phyloP scores from a whole-genome alignment of 2,329 filamentous ascomycete genomes.

The Coleophoma crateriformis region DNA sequence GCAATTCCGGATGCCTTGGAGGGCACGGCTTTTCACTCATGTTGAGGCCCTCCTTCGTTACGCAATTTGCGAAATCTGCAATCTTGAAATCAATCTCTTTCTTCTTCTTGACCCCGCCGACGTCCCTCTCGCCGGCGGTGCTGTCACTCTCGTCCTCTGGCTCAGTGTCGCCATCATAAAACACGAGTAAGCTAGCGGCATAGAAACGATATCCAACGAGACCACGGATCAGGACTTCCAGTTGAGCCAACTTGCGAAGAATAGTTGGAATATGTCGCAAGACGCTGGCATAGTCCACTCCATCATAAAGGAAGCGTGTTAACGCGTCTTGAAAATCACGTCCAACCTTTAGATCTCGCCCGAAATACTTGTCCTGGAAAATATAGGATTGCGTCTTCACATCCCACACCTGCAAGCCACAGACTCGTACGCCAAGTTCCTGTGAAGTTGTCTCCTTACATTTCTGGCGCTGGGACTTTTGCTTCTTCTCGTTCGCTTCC shows the following conservation, averaged over 20 bases:
- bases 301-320: slow-evolving; percentile 86
- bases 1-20: slow-evolving; percentile 70
- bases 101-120: slow-evolving; percentile 11
- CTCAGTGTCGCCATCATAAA: slow-evolving; percentile 82
- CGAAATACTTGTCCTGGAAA: slow-evolving; percentile 99
- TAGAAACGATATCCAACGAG: slow-evolving; percentile 90
- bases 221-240: slow-evolving; percentile 77
- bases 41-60: slow-evolving; percentile 75
- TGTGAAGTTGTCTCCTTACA: slow-evolving; percentile 88
- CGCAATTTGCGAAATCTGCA: slow-evolving; percentile 96
- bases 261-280: slow-evolving; percentile 83
- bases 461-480: slow-evolving; percentile 86
- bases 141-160: slow-evolving; percentile 39
- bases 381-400: slow-evolving; percentile 74
- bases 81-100: slow-evolving; percentile 87
- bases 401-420: slow-evolving; percentile 96
- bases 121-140: slow-evolving; percentile 32
- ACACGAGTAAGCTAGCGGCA: slow-evolving; percentile 87
- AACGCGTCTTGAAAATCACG: slow-evolving; percentile 84
- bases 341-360: slow-evolving; percentile 80
- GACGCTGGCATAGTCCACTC: slow-evolving; percentile 73
- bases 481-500: slow-evolving; percentile 87
- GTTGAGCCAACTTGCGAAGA: slow-evolving; percentile 72
- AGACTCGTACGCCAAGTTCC: slow-evolving; percentile 86
- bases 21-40: slow-evolving; percentile 62